These are phyloP conservation scores for Acacia acuminata DNA, from an alignment of 306 rosid species.

Conservation along the genomic window DNA sequence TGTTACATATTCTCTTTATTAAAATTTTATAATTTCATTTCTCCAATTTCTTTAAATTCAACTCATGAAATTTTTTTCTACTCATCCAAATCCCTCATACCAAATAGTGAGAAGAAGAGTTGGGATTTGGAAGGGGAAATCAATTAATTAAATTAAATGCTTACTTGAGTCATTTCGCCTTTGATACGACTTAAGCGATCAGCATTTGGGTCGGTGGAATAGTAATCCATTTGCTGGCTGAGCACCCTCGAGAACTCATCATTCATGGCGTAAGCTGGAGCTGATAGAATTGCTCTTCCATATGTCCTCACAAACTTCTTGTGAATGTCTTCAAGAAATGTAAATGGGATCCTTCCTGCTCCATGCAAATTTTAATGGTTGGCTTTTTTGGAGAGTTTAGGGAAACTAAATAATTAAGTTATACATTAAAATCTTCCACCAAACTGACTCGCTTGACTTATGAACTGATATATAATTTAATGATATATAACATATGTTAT, in stretches of 20 bases:
- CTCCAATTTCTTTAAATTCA: no score
- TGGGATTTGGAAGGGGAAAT: neutral
- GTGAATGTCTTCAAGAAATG: constrained; percentile 92
- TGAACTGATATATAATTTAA: no score
- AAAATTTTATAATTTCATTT: no score
- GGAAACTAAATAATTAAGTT: no score
- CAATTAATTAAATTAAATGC: neutral
- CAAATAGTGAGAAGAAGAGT: no score
- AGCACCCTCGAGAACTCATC: constrained; percentile 89
- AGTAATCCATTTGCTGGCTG: constrained; percentile 86
- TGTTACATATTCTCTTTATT: no score
- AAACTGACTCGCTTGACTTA: no score
- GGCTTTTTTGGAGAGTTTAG: no score
- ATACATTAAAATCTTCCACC: no score
- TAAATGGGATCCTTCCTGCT: constrained; percentile 83
- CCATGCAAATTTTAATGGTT: neutral
- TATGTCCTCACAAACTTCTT: constrained; percentile 80
- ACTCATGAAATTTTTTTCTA: no score
- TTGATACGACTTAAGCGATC: constrained; percentile 86
- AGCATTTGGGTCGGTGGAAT: constrained; percentile 83
- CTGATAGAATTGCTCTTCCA: constrained; percentile 72
- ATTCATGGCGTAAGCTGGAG: constrained; percentile 90
- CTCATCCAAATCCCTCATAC: no score
- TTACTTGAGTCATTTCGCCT: constrained; percentile 97
- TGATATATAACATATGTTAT: no score